A percentile compares a stretch with the other conserved stretches of the same genome.
These are phyloP conservation scores for Pseudozyma pruni DNA, from an alignment of 1,284 basidiomycete species.

Conservation along the genomic window DNA sequence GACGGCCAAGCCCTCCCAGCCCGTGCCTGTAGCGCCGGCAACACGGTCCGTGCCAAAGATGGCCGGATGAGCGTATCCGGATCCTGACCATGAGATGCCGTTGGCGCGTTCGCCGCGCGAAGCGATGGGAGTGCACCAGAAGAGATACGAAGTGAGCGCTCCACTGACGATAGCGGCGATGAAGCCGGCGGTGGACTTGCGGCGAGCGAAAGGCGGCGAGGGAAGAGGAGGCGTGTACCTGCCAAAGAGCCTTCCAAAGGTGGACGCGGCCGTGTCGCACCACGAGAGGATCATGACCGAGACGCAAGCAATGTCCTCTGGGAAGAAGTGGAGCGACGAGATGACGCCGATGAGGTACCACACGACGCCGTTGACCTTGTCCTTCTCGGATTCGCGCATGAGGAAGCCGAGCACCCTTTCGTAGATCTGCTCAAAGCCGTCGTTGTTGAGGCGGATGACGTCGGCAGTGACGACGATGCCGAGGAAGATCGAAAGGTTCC, in stretches of 20 bases:
- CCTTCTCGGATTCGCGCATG: conserved; percentile 90
- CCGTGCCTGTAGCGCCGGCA: conserved; percentile 42
- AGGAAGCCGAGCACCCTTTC: conserved; percentile 84
- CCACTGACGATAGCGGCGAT: conserved; percentile 84
- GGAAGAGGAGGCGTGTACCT: conserved; percentile 80
- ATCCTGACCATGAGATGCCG: conserved; percentile 60
- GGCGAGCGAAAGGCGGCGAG: conserved; percentile 78
- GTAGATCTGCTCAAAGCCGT: conserved; percentile 79
- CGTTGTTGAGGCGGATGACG: conserved; percentile 78
- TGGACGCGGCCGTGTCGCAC: conserved; percentile 95
- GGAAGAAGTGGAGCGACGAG: conserved; percentile 76
- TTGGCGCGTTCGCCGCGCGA: conserved; percentile 43
- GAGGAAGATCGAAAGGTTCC: conserved; percentile 76
- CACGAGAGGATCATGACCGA: conserved; percentile 77
- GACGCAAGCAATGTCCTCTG: conserved; percentile 65
- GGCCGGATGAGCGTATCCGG: conserved; percentile 39
- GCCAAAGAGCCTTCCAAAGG: conserved; percentile 87
- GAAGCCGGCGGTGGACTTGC: conserved; percentile 91
- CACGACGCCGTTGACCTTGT: conserved; percentile 77
- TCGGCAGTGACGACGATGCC: conserved; percentile 80
- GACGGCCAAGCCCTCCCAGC: conserved; percentile 45
- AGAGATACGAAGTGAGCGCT: conserved; percentile 77
- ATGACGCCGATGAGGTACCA: conserved; percentile 95
- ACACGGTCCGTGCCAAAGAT: conserved; percentile 56
- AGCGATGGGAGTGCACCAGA: conserved; percentile 75